A percentile compares a stretch with the other conserved stretches of the same genome.
Conservation (phyloP, 805 yeast species). For the Candida cerambycidarum region DNA sequence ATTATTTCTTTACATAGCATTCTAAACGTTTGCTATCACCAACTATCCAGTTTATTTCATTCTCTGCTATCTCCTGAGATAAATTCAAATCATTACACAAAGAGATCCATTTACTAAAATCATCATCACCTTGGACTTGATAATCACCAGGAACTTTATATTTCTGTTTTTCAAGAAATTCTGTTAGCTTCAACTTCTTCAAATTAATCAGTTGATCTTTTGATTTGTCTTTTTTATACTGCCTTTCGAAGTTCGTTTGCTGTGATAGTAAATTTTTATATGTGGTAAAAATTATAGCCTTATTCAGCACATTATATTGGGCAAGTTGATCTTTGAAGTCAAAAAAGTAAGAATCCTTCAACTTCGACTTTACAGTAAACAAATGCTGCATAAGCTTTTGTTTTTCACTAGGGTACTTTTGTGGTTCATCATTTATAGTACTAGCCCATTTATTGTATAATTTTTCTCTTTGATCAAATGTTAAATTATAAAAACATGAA, state of each 20-base stretch:
- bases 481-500: slow-evolving; percentile 30
- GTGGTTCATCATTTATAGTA: neutral
- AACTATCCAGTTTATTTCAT: slow-evolving; percentile 34
- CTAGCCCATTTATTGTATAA: slow-evolving; percentile 28
- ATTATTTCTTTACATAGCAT: slow-evolving; percentile 20
- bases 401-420: slow-evolving; percentile 16
- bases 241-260: slow-evolving; percentile 29
- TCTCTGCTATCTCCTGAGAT: slow-evolving; percentile 22
- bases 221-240: slow-evolving; percentile 17
- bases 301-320: slow-evolving; percentile 14
- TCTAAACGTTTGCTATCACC: slow-evolving; percentile 41
- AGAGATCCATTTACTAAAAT: slow-evolving; percentile 30
- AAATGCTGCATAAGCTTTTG: slow-evolving; percentile 24
- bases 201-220: slow-evolving; percentile 22
- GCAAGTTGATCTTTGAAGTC: slow-evolving; percentile 24
- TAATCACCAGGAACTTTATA: neutral
- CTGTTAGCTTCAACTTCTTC: slow-evolving; percentile 27
- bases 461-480: slow-evolving; percentile 20
- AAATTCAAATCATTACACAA: slow-evolving; percentile 23
- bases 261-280: slow-evolving; percentile 29
- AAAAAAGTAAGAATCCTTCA: slow-evolving; percentile 25
- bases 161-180: slow-evolving; percentile 18
- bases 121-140: slow-evolving; percentile 10
- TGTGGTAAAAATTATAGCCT: slow-evolving; percentile 22
- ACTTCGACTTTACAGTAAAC: slow-evolving; percentile 29